Evolutionary conservation across 257 asterid species (phyloP).

Genomic region (Ehretia macrophylla): DNA sequence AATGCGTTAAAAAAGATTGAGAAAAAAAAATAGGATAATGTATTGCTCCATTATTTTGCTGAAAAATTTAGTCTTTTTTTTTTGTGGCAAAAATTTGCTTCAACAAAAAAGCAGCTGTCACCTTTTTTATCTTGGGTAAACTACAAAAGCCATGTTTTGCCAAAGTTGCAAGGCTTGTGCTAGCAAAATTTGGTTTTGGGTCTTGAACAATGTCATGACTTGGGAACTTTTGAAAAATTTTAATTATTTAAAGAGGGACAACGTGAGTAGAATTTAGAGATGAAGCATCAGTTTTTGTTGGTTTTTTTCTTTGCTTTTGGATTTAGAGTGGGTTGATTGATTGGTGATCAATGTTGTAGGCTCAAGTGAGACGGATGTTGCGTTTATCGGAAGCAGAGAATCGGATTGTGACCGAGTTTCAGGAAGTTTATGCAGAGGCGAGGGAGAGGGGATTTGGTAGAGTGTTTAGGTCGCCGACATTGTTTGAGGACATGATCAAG

Average conservation of each 20-base stretch:
- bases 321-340: slow-evolving; percentile 1
- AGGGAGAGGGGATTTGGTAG: slow-evolving; percentile 63
- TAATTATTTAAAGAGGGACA: too few species aligned
- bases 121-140: too few species aligned
- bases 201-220: too few species aligned
- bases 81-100: neutral
- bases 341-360: slow-evolving; percentile 23
- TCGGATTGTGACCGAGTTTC: slow-evolving; percentile 52
- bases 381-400: slow-evolving; percentile 63
- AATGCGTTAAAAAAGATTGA: too few species aligned
- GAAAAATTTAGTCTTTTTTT: neutral
- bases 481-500: slow-evolving; percentile 91
- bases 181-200: too few species aligned
- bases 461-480: slow-evolving; percentile 76
- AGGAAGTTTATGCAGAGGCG: slow-evolving; percentile 49
- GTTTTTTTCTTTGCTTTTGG: neutral
- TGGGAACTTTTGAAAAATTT: too few species aligned
- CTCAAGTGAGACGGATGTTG: slow-evolving; percentile 79
- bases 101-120: too few species aligned
- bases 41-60: too few species aligned
- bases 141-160: too few species aligned
- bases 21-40: too few species aligned
- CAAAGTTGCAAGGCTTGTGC: too few species aligned
- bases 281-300: neutral
- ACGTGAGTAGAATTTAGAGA: neutral